These are phyloP conservation scores for Penicillium paxilli DNA, from an alignment of 495 filamentous ascomycete genomes.

Conservation along the genomic window DNA sequence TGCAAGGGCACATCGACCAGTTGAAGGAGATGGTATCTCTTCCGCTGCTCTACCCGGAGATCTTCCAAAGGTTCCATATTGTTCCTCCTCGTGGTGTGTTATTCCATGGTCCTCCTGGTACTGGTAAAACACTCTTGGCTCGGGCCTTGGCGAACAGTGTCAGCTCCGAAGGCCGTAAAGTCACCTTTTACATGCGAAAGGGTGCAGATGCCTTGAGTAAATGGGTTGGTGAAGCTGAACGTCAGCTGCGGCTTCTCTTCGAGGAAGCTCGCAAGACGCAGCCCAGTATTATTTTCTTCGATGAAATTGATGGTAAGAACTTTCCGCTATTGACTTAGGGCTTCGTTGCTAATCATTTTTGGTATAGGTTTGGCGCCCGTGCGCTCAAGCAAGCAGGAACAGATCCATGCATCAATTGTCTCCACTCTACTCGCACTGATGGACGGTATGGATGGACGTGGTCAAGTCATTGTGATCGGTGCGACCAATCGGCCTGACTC, in stretches of 20 bases:
- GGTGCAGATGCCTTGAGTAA: conserved; percentile 96
- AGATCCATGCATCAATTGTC: conserved; percentile 97
- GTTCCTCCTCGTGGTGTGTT: conserved; percentile 91
- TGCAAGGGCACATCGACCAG: conserved; percentile 90
- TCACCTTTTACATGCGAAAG: conserved; percentile 99
- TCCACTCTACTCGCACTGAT: conserved; percentile 93
- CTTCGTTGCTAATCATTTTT: conserved; percentile 18
- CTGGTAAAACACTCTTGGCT: conserved; percentile 94
- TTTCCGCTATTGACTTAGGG: not conserved
- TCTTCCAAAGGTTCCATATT: conserved; percentile 89
- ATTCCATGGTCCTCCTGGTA: conserved; percentile 96
- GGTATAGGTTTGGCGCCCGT: conserved; percentile 78
- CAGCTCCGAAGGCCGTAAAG: conserved; percentile 78
- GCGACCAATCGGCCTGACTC: conserved; percentile 98
- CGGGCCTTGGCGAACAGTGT: conserved; percentile 85
- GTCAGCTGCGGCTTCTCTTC: conserved; percentile 88
- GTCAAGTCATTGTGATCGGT: conserved; percentile 97
- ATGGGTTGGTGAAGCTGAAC: conserved; percentile 98
- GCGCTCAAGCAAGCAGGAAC: conserved; percentile 94
- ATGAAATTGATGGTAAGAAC: conserved; percentile 85
- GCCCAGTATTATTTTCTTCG: conserved; percentile 98
- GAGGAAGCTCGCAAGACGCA: conserved; percentile 94
- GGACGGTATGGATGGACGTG: conserved; percentile 99
- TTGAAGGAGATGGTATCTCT: conserved; percentile 97
- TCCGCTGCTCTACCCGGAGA: conserved; percentile 89